Percentiles rank a stretch among this genome's conserved stretches.
Evolutionary conservation across 306 rosid genomes (phyloP).

Genomic region (Spatholobus suberectus): DNA sequence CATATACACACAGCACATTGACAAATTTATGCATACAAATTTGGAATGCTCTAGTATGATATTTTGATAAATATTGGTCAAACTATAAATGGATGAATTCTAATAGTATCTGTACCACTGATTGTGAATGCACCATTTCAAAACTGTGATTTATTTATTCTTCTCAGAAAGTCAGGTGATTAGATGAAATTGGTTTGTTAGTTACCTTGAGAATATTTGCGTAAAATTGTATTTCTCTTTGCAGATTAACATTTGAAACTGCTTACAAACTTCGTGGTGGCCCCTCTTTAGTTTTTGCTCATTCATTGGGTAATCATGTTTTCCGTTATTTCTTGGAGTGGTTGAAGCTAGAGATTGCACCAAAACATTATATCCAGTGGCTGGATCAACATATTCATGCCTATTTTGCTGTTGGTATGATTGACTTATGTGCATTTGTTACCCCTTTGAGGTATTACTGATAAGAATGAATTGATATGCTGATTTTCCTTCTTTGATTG

Average conservation of each 20-base stretch:
- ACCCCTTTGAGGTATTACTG: slow-evolving; percentile 37
- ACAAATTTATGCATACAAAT: not conserved
- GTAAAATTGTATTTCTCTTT: slow-evolving; percentile 38
- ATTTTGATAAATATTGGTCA: slow-evolving; percentile 4
- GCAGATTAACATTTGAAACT: slow-evolving; percentile 93
- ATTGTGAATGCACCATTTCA: slow-evolving; percentile 8
- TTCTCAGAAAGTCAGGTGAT: not conserved
- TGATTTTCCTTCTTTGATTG: slow-evolving; percentile 43
- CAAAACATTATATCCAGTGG: slow-evolving; percentile 85
- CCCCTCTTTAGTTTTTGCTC: slow-evolving; percentile 94
- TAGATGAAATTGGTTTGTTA: slow-evolving; percentile 27
- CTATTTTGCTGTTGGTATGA: slow-evolving; percentile 94
- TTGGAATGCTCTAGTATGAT: slow-evolving; percentile 1
- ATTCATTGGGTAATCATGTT: slow-evolving; percentile 90
- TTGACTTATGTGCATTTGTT: slow-evolving; percentile 24
- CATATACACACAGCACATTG: not conserved
- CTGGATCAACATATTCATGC: slow-evolving; percentile 96
- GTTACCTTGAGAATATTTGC: slow-evolving; percentile 32
- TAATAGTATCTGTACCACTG: slow-evolving; percentile 7
- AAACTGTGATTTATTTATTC: not conserved
- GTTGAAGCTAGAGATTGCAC: slow-evolving; percentile 96
- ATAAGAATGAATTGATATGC: slow-evolving; percentile 26
- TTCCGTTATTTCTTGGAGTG: slow-evolving; percentile 99
- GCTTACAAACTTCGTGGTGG: slow-evolving; percentile 95
- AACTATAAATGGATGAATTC: not conserved